These are phyloP conservation scores for Botrytis pseudocinerea DNA, from an alignment of 2,329 filamentous ascomycete species.

Conservation along the genomic window DNA sequence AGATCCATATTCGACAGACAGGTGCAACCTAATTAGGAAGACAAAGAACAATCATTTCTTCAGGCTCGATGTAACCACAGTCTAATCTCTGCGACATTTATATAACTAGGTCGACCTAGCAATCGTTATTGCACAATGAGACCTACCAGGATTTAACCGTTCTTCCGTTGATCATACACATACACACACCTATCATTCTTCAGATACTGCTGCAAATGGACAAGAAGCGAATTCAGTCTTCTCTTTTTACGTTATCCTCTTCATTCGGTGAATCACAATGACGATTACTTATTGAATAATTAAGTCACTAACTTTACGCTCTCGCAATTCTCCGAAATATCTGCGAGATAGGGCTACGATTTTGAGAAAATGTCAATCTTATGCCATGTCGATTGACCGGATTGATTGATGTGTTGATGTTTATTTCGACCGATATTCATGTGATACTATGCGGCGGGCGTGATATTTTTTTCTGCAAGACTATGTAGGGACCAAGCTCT, in stretches of 20 bases:
- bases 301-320: neutral
- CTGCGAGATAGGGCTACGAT: neutral
- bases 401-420: neutral
- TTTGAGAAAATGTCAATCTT: neutral
- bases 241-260: neutral
- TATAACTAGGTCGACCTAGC: neutral
- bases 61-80: neutral
- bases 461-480: neutral
- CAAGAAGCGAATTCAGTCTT: neutral
- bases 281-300: neutral
- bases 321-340: neutral
- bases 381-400: neutral
- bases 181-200: no score
- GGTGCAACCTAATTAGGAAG: neutral
- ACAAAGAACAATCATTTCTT: no score
- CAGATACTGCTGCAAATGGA: neutral
- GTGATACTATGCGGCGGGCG: neutral
- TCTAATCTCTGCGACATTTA: neutral
- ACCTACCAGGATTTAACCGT: neutral
- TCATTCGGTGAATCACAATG: neutral
- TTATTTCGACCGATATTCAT: neutral
- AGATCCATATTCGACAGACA: neutral
- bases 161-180: neutral
- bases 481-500: neutral
- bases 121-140: neutral